phyloP scores from a whole-genome alignment of 208 protist species.

The Trypanosoma grayi region DNA sequence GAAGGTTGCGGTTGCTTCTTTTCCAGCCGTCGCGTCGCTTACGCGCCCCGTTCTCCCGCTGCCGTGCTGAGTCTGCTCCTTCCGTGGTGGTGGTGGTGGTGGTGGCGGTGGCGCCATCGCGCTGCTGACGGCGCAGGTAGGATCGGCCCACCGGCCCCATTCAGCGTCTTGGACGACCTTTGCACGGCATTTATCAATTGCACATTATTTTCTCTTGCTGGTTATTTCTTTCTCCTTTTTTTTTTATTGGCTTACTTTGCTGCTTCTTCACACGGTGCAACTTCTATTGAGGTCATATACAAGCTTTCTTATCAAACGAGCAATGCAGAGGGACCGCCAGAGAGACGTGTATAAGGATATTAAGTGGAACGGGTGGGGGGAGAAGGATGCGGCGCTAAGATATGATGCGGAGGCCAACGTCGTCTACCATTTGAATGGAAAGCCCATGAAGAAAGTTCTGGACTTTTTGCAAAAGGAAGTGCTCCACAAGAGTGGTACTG shows the following conservation, averaged over 20 bases:
- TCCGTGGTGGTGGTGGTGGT: too few relatives aligned
- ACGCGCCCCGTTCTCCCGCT: too few relatives aligned
- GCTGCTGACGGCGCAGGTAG: too few relatives aligned
- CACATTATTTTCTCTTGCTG: neutral
- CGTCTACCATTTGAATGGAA: constrained; percentile 73
- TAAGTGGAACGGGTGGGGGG: constrained; percentile 93
- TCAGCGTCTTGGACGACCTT: too few relatives aligned
- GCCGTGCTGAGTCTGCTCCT: too few relatives aligned
- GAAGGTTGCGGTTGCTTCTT: too few relatives aligned
- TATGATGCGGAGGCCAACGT: constrained; percentile 56
- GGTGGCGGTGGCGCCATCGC: too few relatives aligned
- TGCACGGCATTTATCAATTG: too few relatives aligned
- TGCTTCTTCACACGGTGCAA: constrained; percentile 7
- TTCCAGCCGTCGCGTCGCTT: too few relatives aligned
- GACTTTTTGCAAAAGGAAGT: constrained; percentile 84
- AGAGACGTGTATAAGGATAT: constrained; percentile 73
- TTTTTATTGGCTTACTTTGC: constrained; percentile 12
- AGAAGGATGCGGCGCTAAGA: constrained; percentile 48
- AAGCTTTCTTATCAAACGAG: too few relatives aligned
- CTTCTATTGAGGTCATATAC: too few relatives aligned
- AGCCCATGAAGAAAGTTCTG: constrained; percentile 75
- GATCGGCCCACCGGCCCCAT: too few relatives aligned
- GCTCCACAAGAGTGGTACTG: constrained; percentile 33
- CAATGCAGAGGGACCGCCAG: constrained; percentile 2
- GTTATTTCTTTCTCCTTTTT: constrained; percentile 2